These are phyloP conservation scores for Heritiera littoralis DNA, from an alignment of 345 rosid species.

Conservation along the genomic window DNA sequence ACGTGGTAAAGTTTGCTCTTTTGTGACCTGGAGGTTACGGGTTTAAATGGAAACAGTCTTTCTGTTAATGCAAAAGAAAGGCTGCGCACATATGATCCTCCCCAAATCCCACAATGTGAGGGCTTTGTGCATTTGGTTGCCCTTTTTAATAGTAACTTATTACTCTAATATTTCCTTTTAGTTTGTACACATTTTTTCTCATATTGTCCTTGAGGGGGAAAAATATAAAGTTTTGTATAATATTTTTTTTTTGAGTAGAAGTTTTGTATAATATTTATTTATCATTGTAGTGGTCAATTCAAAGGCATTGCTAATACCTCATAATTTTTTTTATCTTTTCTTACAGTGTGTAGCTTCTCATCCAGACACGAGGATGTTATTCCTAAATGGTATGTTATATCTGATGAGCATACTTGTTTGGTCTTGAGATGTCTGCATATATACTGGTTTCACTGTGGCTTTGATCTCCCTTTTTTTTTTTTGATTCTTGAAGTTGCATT, in stretches of 20 bases:
- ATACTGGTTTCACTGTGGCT: neutral
- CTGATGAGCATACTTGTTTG: conserved; percentile 12
- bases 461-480: neutral
- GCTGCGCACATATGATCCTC: too few species aligned
- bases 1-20: too few species aligned
- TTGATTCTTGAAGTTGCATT: conserved; percentile 6
- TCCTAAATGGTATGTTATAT: conserved; percentile 73
- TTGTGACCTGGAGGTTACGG: too few species aligned
- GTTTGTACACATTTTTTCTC: conserved; percentile 6
- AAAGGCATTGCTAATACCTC: conserved; percentile 22
- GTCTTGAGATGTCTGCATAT: neutral
- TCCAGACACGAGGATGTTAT: conserved; percentile 89
- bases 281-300: neutral
- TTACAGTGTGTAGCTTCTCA: conserved; percentile 99
- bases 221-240: neutral
- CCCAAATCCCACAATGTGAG: too few species aligned
- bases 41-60: too few species aligned
- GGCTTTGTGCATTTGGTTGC: too few species aligned
- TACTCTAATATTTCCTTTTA: neutral
- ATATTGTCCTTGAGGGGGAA: neutral
- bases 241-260: too few species aligned
- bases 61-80: too few species aligned
- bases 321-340: conserved; percentile 21
- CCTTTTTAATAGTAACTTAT: neutral
- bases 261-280: neutral